Base-by-base conservation (phyloP, 225 moss, liverwort and hornwort species). In the Marchantia paleacea region DNA sequence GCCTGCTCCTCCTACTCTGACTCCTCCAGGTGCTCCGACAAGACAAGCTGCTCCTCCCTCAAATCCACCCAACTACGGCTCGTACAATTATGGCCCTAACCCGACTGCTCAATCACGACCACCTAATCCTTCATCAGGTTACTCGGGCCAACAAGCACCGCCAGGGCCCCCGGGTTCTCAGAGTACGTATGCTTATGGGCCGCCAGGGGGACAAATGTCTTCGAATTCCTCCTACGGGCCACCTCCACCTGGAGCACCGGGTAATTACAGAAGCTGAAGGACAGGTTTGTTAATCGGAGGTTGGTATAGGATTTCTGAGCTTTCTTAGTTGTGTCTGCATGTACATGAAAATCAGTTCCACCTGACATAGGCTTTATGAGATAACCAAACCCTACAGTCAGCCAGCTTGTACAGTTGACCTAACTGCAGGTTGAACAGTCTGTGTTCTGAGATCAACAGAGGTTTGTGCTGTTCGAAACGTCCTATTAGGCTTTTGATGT, bases 211-310 rank as follows among this genome's bases (percentile, higher is more conserved):
- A 69, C 88, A 81, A 83, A 72, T 83, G 78, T 75, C 86, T 30
- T 79, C 82, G 53, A 89, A 83, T 60, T 81, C 80, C 26, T 83
- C 86, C 7, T 89, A 89, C 49, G 89, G 80, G n/a, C 86, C 82
- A 39, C 84, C 86, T 31, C 88, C 88, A 28, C 89, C 86, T 55
- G 89, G 89, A 83, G 86, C 86, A 66, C 81, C 89, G 63, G 85
- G 80, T 73, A 80, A 81, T 25, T 89, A 86, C 81, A 83, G 86
- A 83, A 86, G 84, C 81, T 86, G 83, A 86, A 83, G 75, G 76
- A 78, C 78, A 84, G 85, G 87, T 84, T 87, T 82, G 82, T 85
- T 79, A 69, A 80, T 68, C 62, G 87, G 82, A 80, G 84, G 87
- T 87, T 52, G 79, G 87, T 85, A 18, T 54, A 76, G 81, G 28